Percentiles rank a stretch among this genome's conserved stretches.
Evolutionary conservation across 2,329 filamentous ascomycete species (phyloP).

Genomic region (Rutstroemia sp.): DNA sequence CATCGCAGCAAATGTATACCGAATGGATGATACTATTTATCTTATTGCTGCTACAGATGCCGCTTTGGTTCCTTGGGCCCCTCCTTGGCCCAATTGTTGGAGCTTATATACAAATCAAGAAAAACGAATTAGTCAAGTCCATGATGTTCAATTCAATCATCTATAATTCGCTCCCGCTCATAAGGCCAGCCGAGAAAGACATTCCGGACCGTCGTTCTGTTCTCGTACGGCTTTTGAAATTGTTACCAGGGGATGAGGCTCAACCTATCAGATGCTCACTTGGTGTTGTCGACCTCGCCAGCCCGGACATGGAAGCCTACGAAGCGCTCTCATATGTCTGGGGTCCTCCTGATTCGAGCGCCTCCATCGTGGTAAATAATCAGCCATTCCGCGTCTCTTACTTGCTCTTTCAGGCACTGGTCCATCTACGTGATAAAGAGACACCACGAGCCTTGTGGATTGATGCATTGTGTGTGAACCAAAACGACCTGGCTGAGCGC

Average conservation of each 20-base stretch:
- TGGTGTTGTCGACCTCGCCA: neutral
- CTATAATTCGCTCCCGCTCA: neutral
- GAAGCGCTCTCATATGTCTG: constrained; percentile 12
- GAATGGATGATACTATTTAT: too few species aligned
- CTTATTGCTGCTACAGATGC: neutral
- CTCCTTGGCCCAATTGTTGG: neutral
- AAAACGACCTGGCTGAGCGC: constrained; percentile 11
- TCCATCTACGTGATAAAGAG: neutral
- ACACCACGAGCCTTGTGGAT: constrained; percentile 5
- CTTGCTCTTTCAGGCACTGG: constrained; percentile 1
- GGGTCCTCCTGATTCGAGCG: neutral
- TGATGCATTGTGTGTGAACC: constrained; percentile 18
- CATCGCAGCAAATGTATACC: neutral
- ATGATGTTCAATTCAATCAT: neutral
- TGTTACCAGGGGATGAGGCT: neutral
- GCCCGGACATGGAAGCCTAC: neutral
- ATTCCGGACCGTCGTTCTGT: neutral
- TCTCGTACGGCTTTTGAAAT: neutral
- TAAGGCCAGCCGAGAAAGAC: neutral
- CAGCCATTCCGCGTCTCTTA: neutral
- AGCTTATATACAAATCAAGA: neutral
- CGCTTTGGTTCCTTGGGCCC: neutral
- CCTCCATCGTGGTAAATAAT: neutral
- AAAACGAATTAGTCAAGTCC: neutral
- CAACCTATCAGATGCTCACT: neutral